Percentiles rank a stretch among this genome's conserved stretches.
Evolutionary conservation across 805 yeast species (phyloP).

Genomic region (Metschnikowia noctiluminum): DNA sequence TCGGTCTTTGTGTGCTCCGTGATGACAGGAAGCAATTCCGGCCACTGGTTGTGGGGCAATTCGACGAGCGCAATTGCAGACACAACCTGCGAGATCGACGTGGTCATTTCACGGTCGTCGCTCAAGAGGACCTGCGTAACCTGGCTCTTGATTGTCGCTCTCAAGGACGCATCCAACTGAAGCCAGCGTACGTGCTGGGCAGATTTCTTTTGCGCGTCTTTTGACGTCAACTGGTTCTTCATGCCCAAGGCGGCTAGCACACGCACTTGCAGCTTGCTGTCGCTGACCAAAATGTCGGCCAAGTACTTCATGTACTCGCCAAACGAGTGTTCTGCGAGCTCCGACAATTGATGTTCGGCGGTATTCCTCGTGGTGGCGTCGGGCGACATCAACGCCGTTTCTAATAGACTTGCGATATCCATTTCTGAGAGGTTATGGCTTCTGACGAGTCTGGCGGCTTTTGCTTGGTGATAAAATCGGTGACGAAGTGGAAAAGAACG

Average conservation of each 20-base stretch:
- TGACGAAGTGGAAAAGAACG: background rate
- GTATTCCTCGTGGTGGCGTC: slow-evolving; percentile 64
- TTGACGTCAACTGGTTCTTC: slow-evolving; percentile 85
- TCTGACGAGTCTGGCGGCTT: background rate
- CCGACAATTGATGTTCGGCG: slow-evolving; percentile 75
- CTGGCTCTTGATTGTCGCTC: slow-evolving; percentile 60
- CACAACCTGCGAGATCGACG: slow-evolving; percentile 87
- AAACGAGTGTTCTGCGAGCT: slow-evolving; percentile 72
- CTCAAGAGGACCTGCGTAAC: slow-evolving; percentile 59
- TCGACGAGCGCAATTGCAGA: slow-evolving; percentile 98
- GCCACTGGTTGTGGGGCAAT: slow-evolving; percentile 85
- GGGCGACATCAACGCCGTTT: slow-evolving; percentile 71
- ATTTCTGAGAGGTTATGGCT: slow-evolving; percentile 20
- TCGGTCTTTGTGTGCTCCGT: slow-evolving; percentile 83
- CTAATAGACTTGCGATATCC: slow-evolving; percentile 67
- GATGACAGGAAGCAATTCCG: slow-evolving; percentile 74
- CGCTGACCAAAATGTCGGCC: slow-evolving; percentile 68
- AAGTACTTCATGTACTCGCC: slow-evolving; percentile 67
- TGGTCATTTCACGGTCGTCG: slow-evolving; percentile 73
- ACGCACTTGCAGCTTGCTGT: slow-evolving; percentile 73
- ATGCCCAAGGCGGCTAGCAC: slow-evolving; percentile 86
- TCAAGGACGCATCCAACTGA: slow-evolving; percentile 50
- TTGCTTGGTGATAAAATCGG: background rate
- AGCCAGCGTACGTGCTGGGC: slow-evolving; percentile 76
- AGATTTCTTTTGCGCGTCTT: slow-evolving; percentile 57